Percentiles rank a stretch among this genome's conserved stretches.
phyloP scores from a whole-genome alignment of 2,329 filamentous ascomycete species.

The Geosmithia flava region DNA sequence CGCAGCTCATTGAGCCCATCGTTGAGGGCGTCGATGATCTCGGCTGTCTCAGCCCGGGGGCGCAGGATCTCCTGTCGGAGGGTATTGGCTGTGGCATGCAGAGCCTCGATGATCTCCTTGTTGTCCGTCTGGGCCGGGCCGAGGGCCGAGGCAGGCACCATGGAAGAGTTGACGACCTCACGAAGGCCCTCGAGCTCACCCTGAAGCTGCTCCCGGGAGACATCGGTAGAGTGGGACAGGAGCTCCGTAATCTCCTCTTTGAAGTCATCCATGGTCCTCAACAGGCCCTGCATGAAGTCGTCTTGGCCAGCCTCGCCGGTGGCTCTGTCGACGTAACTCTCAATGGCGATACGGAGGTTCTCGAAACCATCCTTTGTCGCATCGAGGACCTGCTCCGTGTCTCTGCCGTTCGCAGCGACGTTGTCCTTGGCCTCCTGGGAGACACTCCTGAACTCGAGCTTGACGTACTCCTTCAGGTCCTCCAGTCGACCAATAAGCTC shows the following conservation, averaged over 20 bases:
- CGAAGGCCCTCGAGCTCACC: constrained; percentile 74
- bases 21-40: constrained; percentile 80
- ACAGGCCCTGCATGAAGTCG: constrained; percentile 61
- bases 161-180: constrained; percentile 59
- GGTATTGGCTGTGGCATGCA: constrained; percentile 61
- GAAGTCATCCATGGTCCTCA: constrained; percentile 53
- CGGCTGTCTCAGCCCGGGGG: constrained; percentile 60
- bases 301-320: constrained; percentile 53
- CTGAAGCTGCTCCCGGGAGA: constrained; percentile 52
- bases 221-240: constrained; percentile 24
- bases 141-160: constrained; percentile 43
- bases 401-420: constrained; percentile 62
- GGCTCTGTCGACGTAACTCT: constrained; percentile 65
- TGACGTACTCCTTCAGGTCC: constrained; percentile 52
- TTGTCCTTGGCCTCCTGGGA: constrained; percentile 63
- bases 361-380: constrained; percentile 82
- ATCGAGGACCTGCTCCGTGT: constrained; percentile 81
- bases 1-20: constrained; percentile 74
- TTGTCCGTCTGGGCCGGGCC: constrained; percentile 25
- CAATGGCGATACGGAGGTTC: constrained; percentile 66
- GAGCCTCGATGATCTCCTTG: constrained; percentile 57
- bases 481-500: constrained; percentile 44
- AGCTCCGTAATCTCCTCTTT: constrained; percentile 55
- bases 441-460: constrained; percentile 44
- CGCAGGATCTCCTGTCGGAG: constrained; percentile 65